phyloP scores from a whole-genome alignment of 495 filamentous ascomycete species.

The Articulospora tetracladia region DNA sequence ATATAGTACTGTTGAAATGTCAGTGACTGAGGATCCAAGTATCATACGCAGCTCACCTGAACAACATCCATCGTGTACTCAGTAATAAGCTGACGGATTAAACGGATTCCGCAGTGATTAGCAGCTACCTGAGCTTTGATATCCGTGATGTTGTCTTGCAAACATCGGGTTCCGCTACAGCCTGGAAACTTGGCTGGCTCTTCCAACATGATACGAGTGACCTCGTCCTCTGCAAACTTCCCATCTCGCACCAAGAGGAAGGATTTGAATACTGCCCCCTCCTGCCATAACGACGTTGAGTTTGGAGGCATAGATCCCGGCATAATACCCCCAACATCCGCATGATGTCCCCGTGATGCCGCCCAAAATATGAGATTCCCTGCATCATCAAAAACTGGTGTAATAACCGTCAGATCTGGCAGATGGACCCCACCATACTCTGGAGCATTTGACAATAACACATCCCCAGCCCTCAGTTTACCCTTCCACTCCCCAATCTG shows the following conservation, averaged over 20 bases:
- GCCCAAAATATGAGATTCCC: slow-evolving; percentile 30
- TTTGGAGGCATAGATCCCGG: slow-evolving; percentile 29
- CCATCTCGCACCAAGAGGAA: slow-evolving; percentile 27
- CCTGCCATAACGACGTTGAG: slow-evolving; percentile 27
- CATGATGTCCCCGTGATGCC: slow-evolving; percentile 31
- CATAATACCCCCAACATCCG: slow-evolving; percentile 28
- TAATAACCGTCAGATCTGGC: slow-evolving; percentile 28
- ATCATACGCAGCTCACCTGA: slow-evolving; percentile 29
- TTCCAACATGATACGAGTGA: slow-evolving; percentile 25
- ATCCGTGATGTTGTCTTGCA: slow-evolving; percentile 31
- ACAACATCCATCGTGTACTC: slow-evolving; percentile 25
- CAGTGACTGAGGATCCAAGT: too few species aligned
- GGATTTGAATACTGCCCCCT: slow-evolving; percentile 29
- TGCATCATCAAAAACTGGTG: slow-evolving; percentile 25
- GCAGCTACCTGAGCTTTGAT: slow-evolving; percentile 30
- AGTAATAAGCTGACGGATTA: slow-evolving; percentile 24
- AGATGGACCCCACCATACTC: slow-evolving; percentile 28
- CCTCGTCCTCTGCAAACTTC: slow-evolving; percentile 27
- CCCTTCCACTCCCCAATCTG: slow-evolving; percentile 15
- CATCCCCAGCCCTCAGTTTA: slow-evolving; percentile 23
- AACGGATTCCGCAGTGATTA: slow-evolving; percentile 26
- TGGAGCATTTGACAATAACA: slow-evolving; percentile 23
- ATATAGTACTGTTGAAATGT: too few species aligned
- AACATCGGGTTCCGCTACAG: slow-evolving; percentile 25
- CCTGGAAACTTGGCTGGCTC: slow-evolving; percentile 27